These are phyloP conservation scores for Aureobasidium subglaciale DNA, from an alignment of 2,329 filamentous ascomycete species.

Conservation along the genomic window DNA sequence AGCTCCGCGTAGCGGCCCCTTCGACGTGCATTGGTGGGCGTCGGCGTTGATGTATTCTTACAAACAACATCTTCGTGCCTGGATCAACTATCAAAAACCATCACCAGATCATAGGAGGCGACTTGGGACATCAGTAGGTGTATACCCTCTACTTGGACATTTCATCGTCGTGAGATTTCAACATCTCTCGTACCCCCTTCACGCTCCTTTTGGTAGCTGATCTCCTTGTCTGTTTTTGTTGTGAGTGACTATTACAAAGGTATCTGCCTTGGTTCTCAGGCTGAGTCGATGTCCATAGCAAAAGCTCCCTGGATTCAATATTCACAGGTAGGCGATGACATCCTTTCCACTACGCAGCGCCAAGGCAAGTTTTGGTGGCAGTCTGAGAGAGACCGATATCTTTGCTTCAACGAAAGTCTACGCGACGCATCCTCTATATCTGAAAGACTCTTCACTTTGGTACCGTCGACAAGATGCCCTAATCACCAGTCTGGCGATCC, in stretches of 20 bases:
- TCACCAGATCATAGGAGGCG: background rate
- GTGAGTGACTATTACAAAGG: conserved; percentile 1
- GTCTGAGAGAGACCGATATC: background rate
- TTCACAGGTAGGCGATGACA: conserved; percentile 2
- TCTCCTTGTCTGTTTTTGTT: conserved; percentile 2
- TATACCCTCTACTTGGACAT: background rate
- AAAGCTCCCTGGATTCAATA: background rate
- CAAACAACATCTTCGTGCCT: background rate
- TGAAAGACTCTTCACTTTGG: background rate
- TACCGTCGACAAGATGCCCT: background rate
- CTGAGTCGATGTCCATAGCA: conserved; percentile 6
- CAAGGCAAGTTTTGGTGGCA: background rate
- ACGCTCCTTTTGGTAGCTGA: background rate
- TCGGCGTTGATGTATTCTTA: background rate
- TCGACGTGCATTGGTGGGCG: background rate
- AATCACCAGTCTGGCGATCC: background rate
- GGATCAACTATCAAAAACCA: background rate
- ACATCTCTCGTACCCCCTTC: conserved; percentile 4
- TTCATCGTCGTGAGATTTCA: conserved; percentile 4
- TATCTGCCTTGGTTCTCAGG: background rate
- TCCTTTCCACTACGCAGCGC: background rate
- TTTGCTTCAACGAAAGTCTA: no score
- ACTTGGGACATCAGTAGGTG: conserved; percentile 9
- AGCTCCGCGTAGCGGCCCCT: background rate
- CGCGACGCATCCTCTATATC: background rate